A percentile compares a stretch with the other conserved stretches of the same genome.
These are phyloP conservation scores for Tetrahymena borealis DNA, from an alignment of 73 alveolate genomes.

Conservation along the genomic window DNA sequence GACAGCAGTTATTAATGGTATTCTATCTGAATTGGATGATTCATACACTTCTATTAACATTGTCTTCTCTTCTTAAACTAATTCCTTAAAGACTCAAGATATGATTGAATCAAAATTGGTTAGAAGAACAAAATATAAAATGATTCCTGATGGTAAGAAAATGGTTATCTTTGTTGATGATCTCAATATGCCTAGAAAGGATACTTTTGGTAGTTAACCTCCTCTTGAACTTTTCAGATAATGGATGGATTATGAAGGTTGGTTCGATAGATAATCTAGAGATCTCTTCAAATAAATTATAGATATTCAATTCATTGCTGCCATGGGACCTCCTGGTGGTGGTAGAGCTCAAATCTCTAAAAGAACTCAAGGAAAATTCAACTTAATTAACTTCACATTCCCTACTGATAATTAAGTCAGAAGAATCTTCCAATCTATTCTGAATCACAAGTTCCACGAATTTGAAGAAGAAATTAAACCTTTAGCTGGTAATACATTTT, in stretches of 20 bases:
- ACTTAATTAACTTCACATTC: constrained; percentile 60
- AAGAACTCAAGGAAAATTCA: constrained; percentile 66
- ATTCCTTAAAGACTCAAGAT: constrained; percentile 84
- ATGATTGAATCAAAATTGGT: constrained; percentile 95
- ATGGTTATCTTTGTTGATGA: constrained; percentile 96
- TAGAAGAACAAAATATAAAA: constrained; percentile 93
- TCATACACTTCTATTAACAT: constrained; percentile 72
- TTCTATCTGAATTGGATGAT: constrained; percentile 17
- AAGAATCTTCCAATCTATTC: constrained; percentile 70
- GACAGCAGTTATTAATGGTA: constrained; percentile 83
- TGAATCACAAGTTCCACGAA: constrained; percentile 60
- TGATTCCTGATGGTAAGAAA: constrained; percentile 94
- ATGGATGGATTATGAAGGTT: constrained; percentile 98
- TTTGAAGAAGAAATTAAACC: constrained; percentile 76
- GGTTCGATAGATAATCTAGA: constrained; percentile 77
- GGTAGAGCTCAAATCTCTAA: constrained; percentile 88
- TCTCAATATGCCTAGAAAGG: constrained; percentile 98
- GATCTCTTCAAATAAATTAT: constrained; percentile 51
- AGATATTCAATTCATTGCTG: constrained; percentile 82
- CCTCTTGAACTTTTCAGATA: constrained; percentile 96
- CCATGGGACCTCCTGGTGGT: constrained; percentile 98
- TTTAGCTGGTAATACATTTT: constrained; percentile 47
- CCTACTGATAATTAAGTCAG: constrained; percentile 77
- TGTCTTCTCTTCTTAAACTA: constrained; percentile 94
- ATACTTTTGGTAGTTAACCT: constrained; percentile 96